Evolutionary conservation across 2,329 filamentous ascomycete species (phyloP).

Genomic region (Arachnomyces sp.): DNA sequence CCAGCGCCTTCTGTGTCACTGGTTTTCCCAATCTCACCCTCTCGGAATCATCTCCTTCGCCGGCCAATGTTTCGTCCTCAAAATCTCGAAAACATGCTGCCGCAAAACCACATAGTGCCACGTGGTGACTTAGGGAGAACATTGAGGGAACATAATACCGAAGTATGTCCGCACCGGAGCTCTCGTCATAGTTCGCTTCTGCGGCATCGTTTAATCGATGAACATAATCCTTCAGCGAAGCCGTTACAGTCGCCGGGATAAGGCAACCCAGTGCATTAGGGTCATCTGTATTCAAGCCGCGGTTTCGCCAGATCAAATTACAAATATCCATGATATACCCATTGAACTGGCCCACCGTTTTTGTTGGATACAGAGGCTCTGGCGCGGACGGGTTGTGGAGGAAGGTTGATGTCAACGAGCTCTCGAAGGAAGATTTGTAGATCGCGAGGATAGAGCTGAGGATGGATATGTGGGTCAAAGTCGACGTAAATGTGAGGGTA

Average conservation of each 20-base stretch:
- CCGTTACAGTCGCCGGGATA: constrained; percentile 40
- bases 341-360: constrained; percentile 65
- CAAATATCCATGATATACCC: constrained; percentile 80
- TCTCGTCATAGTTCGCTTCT: constrained; percentile 16
- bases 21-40: constrained; percentile 41
- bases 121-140: constrained; percentile 44
- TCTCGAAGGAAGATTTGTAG: constrained; percentile 70
- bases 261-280: constrained; percentile 51
- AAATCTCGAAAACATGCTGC: constrained; percentile 41
- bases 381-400: constrained; percentile 25
- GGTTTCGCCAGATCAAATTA: constrained; percentile 72
- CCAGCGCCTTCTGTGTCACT: constrained; percentile 61
- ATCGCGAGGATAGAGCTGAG: constrained; percentile 61
- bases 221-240: constrained; percentile 36
- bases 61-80: constrained; percentile 35
- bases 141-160: constrained; percentile 30
- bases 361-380: constrained; percentile 44
- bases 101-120: constrained; percentile 39
- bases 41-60: constrained; percentile 16
- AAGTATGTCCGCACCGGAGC: constrained; percentile 23
- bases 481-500: constrained; percentile 59
- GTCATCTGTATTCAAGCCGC: constrained; percentile 61
- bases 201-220: constrained; percentile 26
- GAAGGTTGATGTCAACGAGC: constrained; percentile 41
- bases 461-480: constrained; percentile 57